Evolutionary conservation across 2,329 filamentous ascomycete species (phyloP).

Genomic region (Dactylellina haptotyla): DNA sequence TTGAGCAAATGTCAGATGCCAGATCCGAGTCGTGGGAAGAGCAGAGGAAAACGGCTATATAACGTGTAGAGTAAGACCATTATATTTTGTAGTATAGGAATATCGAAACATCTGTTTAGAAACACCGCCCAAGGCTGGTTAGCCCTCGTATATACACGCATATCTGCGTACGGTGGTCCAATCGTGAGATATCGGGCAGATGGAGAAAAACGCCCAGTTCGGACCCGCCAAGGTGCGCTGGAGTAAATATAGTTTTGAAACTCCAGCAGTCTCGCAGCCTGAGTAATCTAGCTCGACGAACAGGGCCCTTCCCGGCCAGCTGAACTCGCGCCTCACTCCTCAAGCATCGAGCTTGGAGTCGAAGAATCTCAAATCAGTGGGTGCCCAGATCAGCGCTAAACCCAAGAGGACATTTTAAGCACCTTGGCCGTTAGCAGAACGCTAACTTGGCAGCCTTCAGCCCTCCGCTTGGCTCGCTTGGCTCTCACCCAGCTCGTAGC

Average conservation of each 20-base stretch:
- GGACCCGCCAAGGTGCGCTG: neutral
- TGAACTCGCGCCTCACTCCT: constrained; percentile 13
- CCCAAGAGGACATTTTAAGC: neutral
- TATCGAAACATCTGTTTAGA: too few species aligned
- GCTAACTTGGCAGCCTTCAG: constrained; percentile 25
- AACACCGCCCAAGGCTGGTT: neutral
- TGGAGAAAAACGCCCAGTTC: too few species aligned
- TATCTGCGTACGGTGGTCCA: neutral
- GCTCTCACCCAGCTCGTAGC: constrained; percentile 16
- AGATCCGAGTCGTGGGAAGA: neutral
- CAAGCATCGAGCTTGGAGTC: neutral
- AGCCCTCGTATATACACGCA: neutral
- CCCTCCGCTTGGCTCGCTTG: constrained; percentile 40
- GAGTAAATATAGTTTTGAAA: constrained; percentile 25
- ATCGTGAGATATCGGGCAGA: too few species aligned
- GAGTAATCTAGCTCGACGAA: neutral
- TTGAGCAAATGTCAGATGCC: neutral
- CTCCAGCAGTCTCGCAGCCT: neutral
- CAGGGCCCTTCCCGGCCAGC: constrained; percentile 8
- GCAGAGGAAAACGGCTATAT: neutral
- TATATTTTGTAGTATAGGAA: too few species aligned
- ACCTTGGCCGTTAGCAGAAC: constrained; percentile 13
- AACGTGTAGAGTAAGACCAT: too few species aligned
- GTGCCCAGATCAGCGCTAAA: constrained; percentile 41
- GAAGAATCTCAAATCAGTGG: constrained; percentile 40